phyloP scores from a whole-genome alignment of 192 early-diverging fungal species.

The Coemansia sp. region DNA sequence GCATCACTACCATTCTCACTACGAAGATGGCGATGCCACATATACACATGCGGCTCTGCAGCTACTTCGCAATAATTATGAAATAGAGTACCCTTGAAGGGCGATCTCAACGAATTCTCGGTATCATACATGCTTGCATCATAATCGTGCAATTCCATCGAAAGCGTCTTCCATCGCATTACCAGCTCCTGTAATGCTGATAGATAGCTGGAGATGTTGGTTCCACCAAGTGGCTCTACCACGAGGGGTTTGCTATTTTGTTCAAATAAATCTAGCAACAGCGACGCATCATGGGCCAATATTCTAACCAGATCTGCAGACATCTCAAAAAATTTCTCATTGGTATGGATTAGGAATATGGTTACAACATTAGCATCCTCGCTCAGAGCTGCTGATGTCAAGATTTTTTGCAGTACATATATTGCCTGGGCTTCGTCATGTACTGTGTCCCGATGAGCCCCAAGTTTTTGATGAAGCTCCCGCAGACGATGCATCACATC shows the following conservation, averaged over 20 bases:
- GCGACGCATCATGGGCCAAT: constrained; percentile 10
- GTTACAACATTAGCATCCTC: not conserved
- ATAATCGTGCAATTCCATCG: not conserved
- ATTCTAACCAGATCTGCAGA: not conserved
- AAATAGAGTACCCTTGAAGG: constrained; percentile 14
- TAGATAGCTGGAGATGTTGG: constrained; percentile 4
- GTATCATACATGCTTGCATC: not conserved
- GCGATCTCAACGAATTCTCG: not conserved
- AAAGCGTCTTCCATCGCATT: constrained; percentile 16
- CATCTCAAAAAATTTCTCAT: constrained; percentile 31
- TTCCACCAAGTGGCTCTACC: not conserved
- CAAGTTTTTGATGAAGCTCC: constrained; percentile 14
- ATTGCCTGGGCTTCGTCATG: constrained; percentile 10
- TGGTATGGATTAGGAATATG: constrained; percentile 12
- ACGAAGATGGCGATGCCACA: constrained; percentile 28
- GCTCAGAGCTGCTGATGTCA: not conserved
- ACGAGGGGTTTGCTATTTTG: constrained; percentile 2
- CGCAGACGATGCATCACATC: constrained; percentile 22
- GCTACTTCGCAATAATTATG: not conserved
- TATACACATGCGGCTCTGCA: constrained; percentile 12
- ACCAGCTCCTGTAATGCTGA: constrained; percentile 8
- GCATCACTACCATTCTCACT: not conserved
- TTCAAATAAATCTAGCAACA: constrained; percentile 10
- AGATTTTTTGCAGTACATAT: not conserved
- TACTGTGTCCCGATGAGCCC: not conserved